Percentiles rank a stretch among this genome's conserved stretches.
Conservation (phyloP, 441 rosid species). For the Arabidopsis lyrata region DNA sequence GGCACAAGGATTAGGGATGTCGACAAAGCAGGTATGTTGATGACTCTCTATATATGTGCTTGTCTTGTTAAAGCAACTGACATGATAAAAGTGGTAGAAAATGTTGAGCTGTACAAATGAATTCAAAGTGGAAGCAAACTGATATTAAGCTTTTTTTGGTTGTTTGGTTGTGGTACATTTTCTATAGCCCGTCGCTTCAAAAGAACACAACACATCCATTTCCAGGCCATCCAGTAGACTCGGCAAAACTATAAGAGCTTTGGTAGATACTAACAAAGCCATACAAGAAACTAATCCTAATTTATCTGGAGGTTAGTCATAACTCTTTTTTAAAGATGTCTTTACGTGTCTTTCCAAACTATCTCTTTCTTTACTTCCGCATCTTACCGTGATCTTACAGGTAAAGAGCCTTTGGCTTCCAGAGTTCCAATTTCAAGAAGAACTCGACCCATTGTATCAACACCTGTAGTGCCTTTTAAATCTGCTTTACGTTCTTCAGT, state of each 20-base stretch:
- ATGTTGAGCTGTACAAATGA: slow-evolving; percentile 7
- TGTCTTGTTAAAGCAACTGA: slow-evolving; percentile 26
- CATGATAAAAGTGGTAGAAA: slow-evolving; percentile 14
- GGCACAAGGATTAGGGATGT: slow-evolving; percentile 54
- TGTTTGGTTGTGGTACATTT: slow-evolving; percentile 33
- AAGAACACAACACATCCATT: slow-evolving; percentile 51
- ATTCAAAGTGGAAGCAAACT: slow-evolving; percentile 1
- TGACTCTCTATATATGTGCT: slow-evolving; percentile 39
- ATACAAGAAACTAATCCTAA: slow-evolving; percentile 65
- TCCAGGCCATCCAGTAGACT: slow-evolving; percentile 62
- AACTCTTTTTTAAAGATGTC: slow-evolving; percentile 24
- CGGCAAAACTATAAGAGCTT: slow-evolving; percentile 59
- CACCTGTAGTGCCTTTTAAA: slow-evolving; percentile 54
- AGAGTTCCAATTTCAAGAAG: slow-evolving; percentile 51
- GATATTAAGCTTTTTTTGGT: neutral
- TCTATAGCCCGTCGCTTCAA: slow-evolving; percentile 52
- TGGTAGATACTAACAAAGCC: slow-evolving; percentile 57
- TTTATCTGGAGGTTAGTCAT: slow-evolving; percentile 51
- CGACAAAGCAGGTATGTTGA: slow-evolving; percentile 55
- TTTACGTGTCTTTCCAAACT: neutral
- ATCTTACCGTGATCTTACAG: slow-evolving; percentile 46
- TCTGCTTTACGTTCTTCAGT: slow-evolving; percentile 59
- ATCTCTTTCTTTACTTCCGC: slow-evolving; percentile 8
- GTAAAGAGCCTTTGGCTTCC: slow-evolving; percentile 50
- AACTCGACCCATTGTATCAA: slow-evolving; percentile 53